These are phyloP conservation scores for Cordyceps farinosa DNA, from an alignment of 2,329 filamentous ascomycete species.

Conservation along the genomic window DNA sequence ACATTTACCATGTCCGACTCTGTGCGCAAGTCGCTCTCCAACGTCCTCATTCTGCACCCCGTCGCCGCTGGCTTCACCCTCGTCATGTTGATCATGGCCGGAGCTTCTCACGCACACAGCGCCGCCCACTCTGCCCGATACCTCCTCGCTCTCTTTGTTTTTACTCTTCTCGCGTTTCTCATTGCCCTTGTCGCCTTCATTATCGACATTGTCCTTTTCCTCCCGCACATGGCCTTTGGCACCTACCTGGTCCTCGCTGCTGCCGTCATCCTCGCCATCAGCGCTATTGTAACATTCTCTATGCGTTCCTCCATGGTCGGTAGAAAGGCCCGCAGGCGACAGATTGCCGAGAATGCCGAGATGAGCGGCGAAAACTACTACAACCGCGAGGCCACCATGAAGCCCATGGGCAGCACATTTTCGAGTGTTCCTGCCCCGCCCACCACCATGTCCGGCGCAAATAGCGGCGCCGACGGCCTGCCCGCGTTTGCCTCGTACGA, in stretches of 20 bases:
- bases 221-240: conserved; percentile 90
- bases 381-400: conserved; percentile 60
- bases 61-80: conserved; percentile 83
- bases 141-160: conserved; percentile 77
- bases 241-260: conserved; percentile 90
- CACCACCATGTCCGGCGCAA: conserved; percentile 53
- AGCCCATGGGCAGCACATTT: conserved; percentile 36
- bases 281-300: conserved; percentile 82
- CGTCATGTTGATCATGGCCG: conserved; percentile 75
- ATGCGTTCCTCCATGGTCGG: conserved; percentile 92
- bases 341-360: conserved; percentile 89
- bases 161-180: conserved; percentile 80
- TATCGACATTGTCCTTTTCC: conserved; percentile 89
- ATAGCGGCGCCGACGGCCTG: conserved; percentile 47
- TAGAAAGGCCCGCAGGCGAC: conserved; percentile 86
- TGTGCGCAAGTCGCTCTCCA: conserved; percentile 65
- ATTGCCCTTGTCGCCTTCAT: conserved; percentile 83
- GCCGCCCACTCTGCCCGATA: conserved; percentile 89
- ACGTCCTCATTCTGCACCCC: conserved; percentile 88
- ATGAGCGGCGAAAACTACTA: conserved; percentile 97
- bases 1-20: conserved; percentile 54
- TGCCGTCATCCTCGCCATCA: conserved; percentile 77
- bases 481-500: conserved; percentile 64
- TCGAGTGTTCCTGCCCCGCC: conserved; percentile 57
- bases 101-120: conserved; percentile 78